Percentiles rank a stretch among this genome's conserved stretches.
Conservation (phyloP, 192 early-diverging fungal species). For the Linnemannia zychae region DNA sequence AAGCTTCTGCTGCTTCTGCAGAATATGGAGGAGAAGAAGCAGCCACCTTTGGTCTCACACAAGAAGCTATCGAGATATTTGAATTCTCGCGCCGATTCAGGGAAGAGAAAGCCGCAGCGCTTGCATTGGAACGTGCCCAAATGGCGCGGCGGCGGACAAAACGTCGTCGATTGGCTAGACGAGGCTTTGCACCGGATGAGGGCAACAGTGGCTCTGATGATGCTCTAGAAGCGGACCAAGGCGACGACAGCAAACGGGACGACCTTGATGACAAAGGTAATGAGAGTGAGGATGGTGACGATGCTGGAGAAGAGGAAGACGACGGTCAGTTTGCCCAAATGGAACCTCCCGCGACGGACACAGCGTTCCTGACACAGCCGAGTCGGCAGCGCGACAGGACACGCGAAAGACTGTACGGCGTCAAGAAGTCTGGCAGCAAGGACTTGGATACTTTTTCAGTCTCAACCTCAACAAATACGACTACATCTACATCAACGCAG, state of each 20-base stretch:
- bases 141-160: constrained; percentile 22
- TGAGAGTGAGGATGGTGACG: neutral
- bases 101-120: constrained; percentile 30
- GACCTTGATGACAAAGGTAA: neutral
- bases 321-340: neutral
- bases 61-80: constrained; percentile 51
- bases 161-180: constrained; percentile 30
- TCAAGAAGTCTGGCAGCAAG: neutral
- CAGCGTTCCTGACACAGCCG: constrained; percentile 15
- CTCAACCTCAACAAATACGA: no score
- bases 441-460: neutral
- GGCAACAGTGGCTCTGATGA: constrained; percentile 33
- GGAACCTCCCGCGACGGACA: constrained; percentile 25
- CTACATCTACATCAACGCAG: neutral
- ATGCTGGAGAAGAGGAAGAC: constrained; percentile 2
- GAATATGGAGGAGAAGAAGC: neutral
- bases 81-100: constrained; percentile 46
- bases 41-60: neutral
- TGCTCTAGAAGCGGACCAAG: neutral
- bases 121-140: constrained; percentile 2
- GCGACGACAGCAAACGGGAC: neutral
- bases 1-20: no score
- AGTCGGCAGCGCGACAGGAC: neutral
- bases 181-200: constrained; percentile 43
- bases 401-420: constrained; percentile 19